Conservation (phyloP, 73 alveolate genomes). For the Stentor coeruleus region DNA sequence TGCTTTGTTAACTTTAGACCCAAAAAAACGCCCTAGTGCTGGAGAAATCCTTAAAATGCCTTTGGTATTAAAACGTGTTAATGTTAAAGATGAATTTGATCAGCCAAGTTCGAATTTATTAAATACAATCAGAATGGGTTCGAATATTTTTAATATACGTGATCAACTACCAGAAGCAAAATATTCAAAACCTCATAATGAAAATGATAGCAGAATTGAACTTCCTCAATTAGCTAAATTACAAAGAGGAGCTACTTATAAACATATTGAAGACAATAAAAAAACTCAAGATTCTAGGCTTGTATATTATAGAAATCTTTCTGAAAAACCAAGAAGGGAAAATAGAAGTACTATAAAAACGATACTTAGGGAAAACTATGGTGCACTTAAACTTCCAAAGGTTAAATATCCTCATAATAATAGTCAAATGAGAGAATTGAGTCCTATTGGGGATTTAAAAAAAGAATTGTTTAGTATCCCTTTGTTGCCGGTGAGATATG, state of each 20-base stretch:
- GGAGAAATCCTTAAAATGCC: constrained; percentile 54
- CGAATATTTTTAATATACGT: background rate
- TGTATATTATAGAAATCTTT: background rate
- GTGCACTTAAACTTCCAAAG: background rate
- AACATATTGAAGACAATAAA: background rate
- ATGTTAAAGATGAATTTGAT: no score
- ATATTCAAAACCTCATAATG: background rate
- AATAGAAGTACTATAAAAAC: background rate
- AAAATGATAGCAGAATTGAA: background rate
- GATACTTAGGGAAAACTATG: background rate
- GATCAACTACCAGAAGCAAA: constrained; percentile 21
- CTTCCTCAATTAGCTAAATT: background rate
- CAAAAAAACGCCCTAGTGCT: constrained; percentile 76
- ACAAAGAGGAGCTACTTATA: background rate
- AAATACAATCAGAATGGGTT: background rate
- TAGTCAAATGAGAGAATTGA: background rate
- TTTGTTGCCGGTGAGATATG: background rate
- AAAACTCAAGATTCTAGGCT: background rate
- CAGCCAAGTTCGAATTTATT: no score
- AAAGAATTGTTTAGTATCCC: background rate
- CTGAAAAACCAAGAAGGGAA: background rate
- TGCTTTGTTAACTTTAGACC: constrained; percentile 74
- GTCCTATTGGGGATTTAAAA: background rate
- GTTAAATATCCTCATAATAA: background rate
- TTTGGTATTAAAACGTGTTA: no score